Evolutionary conservation across 495 filamentous ascomycete genomes (phyloP).

Genomic region (Aspergillus asperescens): DNA sequence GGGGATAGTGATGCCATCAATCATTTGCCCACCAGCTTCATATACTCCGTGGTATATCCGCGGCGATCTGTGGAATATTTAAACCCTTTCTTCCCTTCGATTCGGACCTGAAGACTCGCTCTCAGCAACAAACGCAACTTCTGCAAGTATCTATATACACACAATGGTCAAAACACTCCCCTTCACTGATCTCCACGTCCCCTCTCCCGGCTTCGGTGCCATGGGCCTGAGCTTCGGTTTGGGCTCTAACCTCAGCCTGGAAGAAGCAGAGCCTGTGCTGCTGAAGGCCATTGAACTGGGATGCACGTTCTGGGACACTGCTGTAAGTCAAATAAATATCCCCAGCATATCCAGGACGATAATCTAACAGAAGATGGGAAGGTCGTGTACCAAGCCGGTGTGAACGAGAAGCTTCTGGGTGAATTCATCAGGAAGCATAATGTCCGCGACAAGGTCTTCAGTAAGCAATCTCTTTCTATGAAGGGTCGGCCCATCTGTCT

Average conservation of each 20-base stretch:
- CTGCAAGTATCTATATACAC: background rate
- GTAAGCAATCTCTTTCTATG: conserved; percentile 17
- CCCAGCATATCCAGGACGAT: background rate
- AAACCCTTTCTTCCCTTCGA: background rate
- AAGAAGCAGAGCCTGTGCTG: conserved; percentile 47
- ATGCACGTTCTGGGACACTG: conserved; percentile 52
- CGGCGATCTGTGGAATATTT: background rate
- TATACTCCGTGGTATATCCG: background rate
- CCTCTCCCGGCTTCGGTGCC: conserved; percentile 42
- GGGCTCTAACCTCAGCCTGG: conserved; percentile 36
- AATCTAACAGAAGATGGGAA: conserved; percentile 4
- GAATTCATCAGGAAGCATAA: conserved; percentile 52
- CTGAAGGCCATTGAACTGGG: conserved; percentile 47
- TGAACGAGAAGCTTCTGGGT: conserved; percentile 48
- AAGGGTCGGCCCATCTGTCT: background rate
- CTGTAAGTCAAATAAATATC: conserved; percentile 26
- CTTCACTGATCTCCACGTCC: conserved; percentile 36
- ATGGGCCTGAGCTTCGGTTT: conserved; percentile 43
- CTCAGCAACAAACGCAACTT: background rate
- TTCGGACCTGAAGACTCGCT: background rate
- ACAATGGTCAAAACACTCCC: conserved; percentile 43
- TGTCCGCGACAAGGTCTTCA: conserved; percentile 43
- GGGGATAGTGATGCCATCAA: background rate
- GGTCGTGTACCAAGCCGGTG: conserved; percentile 45
- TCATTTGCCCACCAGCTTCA: background rate